Percentiles rank a stretch among this genome's conserved stretches.
Evolutionary conservation across 805 yeast species (phyloP).

Genomic region (Schwanniomyces polymorphus): DNA sequence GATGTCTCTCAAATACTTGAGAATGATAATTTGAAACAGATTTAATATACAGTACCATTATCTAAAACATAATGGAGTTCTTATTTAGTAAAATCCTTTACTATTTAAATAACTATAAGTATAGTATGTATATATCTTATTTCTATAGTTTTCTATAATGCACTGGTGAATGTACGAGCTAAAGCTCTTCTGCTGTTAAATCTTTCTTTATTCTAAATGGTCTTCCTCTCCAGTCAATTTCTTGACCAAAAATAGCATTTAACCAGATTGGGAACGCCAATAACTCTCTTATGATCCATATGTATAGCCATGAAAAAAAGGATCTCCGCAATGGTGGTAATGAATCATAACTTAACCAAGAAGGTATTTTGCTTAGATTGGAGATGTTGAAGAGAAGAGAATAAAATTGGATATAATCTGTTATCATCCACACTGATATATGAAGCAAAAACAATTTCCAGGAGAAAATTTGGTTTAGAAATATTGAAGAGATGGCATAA

Average conservation of each 20-base stretch:
- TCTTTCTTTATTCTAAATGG: constrained; percentile 74
- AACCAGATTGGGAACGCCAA: constrained; percentile 86
- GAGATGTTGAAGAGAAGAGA: constrained; percentile 34
- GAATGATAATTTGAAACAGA: not conserved
- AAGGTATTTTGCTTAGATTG: constrained; percentile 16
- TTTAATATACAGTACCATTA: not conserved
- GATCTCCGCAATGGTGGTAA: constrained; percentile 15
- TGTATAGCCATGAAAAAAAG: constrained; percentile 24
- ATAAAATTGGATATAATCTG: constrained; percentile 63
- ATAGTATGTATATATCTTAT: not conserved
- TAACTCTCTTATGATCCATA: constrained; percentile 70
- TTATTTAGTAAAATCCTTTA: not conserved
- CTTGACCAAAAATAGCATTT: constrained; percentile 73
- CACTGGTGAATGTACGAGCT: not conserved
- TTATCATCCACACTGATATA: constrained; percentile 58
- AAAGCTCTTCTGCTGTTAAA: constrained; percentile 67
- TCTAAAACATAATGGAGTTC: no score
- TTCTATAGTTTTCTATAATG: not conserved
- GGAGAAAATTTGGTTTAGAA: constrained; percentile 32
- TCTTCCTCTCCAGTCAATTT: constrained; percentile 76
- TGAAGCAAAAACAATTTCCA: constrained; percentile 48
- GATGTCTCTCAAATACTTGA: not conserved
- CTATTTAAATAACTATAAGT: not conserved
- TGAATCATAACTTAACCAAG: constrained; percentile 21
- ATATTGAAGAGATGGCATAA: constrained; percentile 51